Percentiles rank a stretch among this genome's conserved stretches.
These are phyloP conservation scores for Pterocarpus macrocarpus DNA, from an alignment of 306 rosid species.

Conservation along the genomic window DNA sequence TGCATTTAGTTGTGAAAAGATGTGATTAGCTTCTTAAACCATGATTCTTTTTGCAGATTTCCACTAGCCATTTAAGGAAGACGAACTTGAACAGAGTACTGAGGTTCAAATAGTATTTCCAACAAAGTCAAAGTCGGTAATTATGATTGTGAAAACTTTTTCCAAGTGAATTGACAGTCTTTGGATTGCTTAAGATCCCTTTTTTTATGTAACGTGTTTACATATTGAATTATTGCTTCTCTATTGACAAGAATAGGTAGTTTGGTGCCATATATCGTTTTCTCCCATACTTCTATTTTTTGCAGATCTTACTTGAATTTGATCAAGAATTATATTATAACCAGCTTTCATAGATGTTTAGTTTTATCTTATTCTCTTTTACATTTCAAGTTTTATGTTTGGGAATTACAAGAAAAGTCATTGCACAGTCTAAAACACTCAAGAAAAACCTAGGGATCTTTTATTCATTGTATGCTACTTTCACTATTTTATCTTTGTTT, in stretches of 20 bases:
- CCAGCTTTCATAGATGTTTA: too few relatives aligned
- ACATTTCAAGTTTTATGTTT: too few relatives aligned
- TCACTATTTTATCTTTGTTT: too few relatives aligned
- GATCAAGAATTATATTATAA: constrained; percentile 85
- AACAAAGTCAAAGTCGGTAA: constrained; percentile 71
- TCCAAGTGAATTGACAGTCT: background rate
- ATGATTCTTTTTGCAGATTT: constrained; percentile 57
- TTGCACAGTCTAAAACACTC: too few relatives aligned
- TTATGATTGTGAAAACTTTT: constrained; percentile 12
- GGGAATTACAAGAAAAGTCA: too few relatives aligned
- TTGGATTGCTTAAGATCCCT: constrained; percentile 23
- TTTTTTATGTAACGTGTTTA: background rate
- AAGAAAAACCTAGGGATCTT: too few relatives aligned
- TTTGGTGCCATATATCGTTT: constrained; percentile 6
- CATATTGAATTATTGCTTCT: background rate
- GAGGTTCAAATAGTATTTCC: constrained; percentile 78
- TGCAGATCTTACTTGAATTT: constrained; percentile 76
- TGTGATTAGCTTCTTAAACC: too few relatives aligned
- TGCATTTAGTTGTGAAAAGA: too few relatives aligned
- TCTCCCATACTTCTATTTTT: background rate
- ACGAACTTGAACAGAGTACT: constrained; percentile 81
- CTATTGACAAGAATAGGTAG: background rate
- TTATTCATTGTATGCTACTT: too few relatives aligned
- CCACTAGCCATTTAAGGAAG: constrained; percentile 82
- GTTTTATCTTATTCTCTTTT: too few relatives aligned